Evolutionary conservation across 495 filamentous ascomycete genomes (phyloP).

Genomic region (Neurospora cerealis): DNA sequence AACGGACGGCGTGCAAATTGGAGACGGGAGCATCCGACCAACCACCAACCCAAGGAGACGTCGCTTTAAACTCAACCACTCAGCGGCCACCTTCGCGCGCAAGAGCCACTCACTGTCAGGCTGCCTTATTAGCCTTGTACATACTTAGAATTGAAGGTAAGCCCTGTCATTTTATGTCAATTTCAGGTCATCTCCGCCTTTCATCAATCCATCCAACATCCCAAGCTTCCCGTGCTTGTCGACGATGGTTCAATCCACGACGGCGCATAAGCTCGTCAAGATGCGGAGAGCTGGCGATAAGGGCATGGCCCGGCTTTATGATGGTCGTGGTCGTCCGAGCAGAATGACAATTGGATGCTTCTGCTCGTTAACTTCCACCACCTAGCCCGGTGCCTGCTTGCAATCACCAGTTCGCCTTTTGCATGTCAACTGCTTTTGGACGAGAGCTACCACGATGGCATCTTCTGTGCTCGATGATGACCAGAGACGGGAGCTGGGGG

Average conservation of each 20-base stretch:
- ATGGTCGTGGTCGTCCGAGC: neutral
- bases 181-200: neutral
- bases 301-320: neutral
- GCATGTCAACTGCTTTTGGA: neutral
- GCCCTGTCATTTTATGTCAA: neutral
- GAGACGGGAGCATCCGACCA: neutral
- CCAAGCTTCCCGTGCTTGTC: neutral
- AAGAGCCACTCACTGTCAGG: neutral
- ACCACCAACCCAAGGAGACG: neutral
- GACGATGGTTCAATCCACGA: neutral
- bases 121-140: neutral
- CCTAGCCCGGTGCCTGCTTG: neutral
- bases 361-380: neutral
- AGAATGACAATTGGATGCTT: neutral
- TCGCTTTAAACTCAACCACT: conserved; percentile 1
- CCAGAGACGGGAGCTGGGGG: neutral
- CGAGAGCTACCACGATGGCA: neutral
- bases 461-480: neutral
- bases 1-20: neutral
- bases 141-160: neutral
- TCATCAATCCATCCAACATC: neutral
- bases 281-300: neutral
- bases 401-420: neutral
- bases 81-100: neutral
- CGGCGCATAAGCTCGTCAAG: neutral